A percentile compares a stretch with the other conserved stretches of the same genome.
Conservation (phyloP, 306 rosid genomes). For the Begonia fuchsioides region DNA sequence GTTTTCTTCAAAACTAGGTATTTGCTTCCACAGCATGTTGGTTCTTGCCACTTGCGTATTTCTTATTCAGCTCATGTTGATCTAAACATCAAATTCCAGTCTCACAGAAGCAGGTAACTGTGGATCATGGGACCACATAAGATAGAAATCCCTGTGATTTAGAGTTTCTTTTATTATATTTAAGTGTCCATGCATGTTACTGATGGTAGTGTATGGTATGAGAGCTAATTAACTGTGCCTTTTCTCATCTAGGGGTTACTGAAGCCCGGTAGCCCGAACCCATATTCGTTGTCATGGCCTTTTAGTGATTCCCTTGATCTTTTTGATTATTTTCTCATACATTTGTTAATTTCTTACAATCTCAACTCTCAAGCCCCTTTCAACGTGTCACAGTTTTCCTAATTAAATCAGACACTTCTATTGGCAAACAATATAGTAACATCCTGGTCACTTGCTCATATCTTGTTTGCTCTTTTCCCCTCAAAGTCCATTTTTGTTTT, state of each 20-base stretch:
- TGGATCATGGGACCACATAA: constrained; percentile 1
- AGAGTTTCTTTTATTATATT: constrained; percentile 3
- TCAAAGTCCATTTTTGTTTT: too few relatives aligned
- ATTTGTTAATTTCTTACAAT: not conserved
- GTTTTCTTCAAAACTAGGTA: constrained; percentile 32
- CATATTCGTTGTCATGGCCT: constrained; percentile 49
- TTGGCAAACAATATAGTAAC: not conserved
- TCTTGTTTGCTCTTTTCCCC: too few relatives aligned
- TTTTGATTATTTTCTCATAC: constrained; percentile 18
- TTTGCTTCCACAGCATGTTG: constrained; percentile 79
- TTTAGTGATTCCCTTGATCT: constrained; percentile 65
- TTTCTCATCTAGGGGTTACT: constrained; percentile 49
- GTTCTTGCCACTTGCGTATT: constrained; percentile 67
- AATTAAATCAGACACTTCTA: not conserved
- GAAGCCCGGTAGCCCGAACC: constrained; percentile 65
- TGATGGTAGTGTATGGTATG: constrained; percentile 18
- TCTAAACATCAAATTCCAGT: constrained; percentile 88
- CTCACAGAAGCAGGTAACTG: constrained; percentile 85
- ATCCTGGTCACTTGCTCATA: not conserved
- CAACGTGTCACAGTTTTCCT: not conserved
- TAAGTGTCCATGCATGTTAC: constrained; percentile 12
- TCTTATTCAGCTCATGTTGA: constrained; percentile 89
- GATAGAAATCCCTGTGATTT: constrained; percentile 1
- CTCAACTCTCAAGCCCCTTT: not conserved
- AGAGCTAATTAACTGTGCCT: constrained; percentile 35